Evolutionary conservation across 1,284 basidiomycete species (phyloP), one percentile per base, ranked within the genome.

Genomic region (Cystobasidiaceae sp.): DNA sequence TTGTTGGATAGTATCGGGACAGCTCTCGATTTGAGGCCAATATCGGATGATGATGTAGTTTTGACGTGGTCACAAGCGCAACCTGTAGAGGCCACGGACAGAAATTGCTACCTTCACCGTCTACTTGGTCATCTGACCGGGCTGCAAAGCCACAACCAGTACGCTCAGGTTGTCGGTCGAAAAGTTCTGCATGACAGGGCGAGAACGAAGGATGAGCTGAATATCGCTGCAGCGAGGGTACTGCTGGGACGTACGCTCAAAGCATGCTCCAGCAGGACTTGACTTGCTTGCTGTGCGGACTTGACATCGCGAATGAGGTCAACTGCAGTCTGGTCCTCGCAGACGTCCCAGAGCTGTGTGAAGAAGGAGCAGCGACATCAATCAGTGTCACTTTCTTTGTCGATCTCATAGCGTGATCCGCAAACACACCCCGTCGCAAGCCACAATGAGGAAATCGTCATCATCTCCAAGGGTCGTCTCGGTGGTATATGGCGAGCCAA

Each of bases 401-500:
- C 28, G 23, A 34, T 23, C 2, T 27, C 32, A 32, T 17, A n/a
- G 23, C n/a, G 25, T 11, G 33, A 33, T 19, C 45, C 17, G 30
- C 41, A 27, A 2, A 84, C 89, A 73, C 77, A 96, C 93, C 69
- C 96, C 96, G 78, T 99, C 96, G 75, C 96, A 99, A 28, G 96
- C 96, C 60, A 98, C 81, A 69, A 99, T 92, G 63, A 99, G 76
- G 78, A 94, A 93, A 75, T 96, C 90, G 76, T 99, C 96, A 9
- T 91, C 87, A 11, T 89, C 86, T 60, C 85, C 87, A 19, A 99
- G 80, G 68, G 87, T 86, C 5, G 94, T 97, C 77, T 97, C 93
- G 17, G 96, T 98, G 15, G 96, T 99, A 77, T 97, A 99, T 9
- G 96, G 96, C 37, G 90, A 85, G 0, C 96, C 96, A 45, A 98